Evolutionary conservation across 2,329 filamentous ascomycete genomes (phyloP).

Genomic region (Albifimbria verrucaria): DNA sequence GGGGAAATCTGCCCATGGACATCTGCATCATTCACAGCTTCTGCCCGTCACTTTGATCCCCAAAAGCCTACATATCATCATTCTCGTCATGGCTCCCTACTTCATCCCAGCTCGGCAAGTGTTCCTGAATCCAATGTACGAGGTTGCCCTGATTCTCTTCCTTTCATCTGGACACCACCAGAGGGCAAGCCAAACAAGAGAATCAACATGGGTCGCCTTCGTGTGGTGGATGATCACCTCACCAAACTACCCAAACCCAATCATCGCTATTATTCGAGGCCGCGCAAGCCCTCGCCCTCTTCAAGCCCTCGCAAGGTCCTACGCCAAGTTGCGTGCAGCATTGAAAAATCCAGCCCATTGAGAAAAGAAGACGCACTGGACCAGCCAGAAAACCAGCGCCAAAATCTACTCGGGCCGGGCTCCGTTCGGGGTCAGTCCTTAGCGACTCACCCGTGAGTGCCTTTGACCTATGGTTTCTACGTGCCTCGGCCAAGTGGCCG

Average conservation of each 20-base stretch:
- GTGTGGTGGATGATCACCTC: neutral
- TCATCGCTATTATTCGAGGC: neutral
- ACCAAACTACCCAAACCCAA: neutral
- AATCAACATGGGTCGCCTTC: neutral
- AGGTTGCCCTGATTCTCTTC: slow-evolving; percentile 2
- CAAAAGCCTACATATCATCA: neutral
- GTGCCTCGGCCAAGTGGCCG: neutral
- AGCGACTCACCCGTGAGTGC: neutral
- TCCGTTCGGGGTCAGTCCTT: neutral
- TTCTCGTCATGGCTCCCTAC: neutral
- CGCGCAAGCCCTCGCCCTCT: neutral
- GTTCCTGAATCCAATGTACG: slow-evolving; percentile 14
- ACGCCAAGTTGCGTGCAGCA: neutral
- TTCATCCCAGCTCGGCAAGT: neutral
- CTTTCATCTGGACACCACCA: neutral
- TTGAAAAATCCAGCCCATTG: neutral
- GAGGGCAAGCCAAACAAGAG: neutral
- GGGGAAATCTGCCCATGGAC: no score
- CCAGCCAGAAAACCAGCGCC: neutral
- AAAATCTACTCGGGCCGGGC: neutral
- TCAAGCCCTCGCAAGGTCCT: neutral
- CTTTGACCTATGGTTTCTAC: neutral
- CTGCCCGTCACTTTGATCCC: no score
- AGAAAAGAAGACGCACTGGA: neutral
- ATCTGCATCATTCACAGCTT: neutral